A percentile compares a stretch with the other conserved stretches of the same genome.
Conservation (phyloP, 2,329 filamentous ascomycete genomes). For the Dactylella cylindrospora region DNA sequence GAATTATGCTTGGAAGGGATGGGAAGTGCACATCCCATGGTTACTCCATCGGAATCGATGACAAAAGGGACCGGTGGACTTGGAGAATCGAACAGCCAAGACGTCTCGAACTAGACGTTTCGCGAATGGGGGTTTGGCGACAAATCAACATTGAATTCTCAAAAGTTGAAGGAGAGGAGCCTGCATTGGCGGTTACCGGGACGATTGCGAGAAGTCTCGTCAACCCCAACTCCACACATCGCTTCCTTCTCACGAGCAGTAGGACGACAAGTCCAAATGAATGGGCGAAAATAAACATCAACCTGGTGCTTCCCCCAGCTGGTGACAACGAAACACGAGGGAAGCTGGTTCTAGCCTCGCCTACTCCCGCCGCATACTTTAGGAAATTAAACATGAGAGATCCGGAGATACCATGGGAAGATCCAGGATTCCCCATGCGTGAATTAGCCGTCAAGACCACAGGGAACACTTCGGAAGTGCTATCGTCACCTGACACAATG, state of each 20-base stretch:
- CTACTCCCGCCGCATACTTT: conserved; percentile 26
- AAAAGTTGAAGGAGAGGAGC: neutral
- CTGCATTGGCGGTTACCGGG: neutral
- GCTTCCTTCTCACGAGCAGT: conserved; percentile 13
- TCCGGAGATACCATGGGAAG: conserved; percentile 29
- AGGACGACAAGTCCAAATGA: conserved; percentile 12
- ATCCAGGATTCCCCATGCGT: conserved; percentile 17
- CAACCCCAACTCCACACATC: conserved; percentile 4
- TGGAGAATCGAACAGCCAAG: conserved; percentile 34
- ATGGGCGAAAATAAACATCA: conserved; percentile 5
- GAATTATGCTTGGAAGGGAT: conserved; percentile 2
- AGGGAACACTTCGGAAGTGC: neutral
- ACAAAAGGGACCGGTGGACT: neutral
- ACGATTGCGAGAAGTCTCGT: conserved; percentile 20
- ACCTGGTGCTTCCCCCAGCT: conserved; percentile 15
- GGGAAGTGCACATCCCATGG: conserved; percentile 12
- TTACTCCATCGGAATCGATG: conserved; percentile 12
- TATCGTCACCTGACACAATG: neutral
- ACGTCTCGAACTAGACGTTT: conserved; percentile 21
- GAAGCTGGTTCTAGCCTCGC: conserved; percentile 10
- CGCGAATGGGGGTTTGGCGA: conserved; percentile 26
- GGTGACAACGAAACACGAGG: neutral
- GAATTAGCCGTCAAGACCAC: conserved; percentile 1
- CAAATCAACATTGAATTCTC: conserved; percentile 11
- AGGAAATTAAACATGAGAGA: conserved; percentile 17